Conservation (phyloP, 352 stramenopile species). For the Globisporangium radiosum region DNA sequence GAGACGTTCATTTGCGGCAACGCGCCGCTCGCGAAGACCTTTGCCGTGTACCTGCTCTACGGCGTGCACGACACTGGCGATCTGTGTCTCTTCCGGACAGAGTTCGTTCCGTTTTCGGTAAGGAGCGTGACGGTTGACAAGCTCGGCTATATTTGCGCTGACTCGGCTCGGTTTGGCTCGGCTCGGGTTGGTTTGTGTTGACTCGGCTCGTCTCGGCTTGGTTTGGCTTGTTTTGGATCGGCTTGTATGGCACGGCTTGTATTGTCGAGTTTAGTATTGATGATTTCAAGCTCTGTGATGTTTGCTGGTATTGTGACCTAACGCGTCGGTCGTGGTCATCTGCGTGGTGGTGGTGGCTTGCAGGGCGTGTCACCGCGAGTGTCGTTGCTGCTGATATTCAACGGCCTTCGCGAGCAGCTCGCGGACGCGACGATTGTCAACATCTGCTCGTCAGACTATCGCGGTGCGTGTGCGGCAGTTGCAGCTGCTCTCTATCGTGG, state of each 20-base stretch:
- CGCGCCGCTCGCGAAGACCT: slow-evolving; percentile 46
- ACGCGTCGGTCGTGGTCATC: neutral
- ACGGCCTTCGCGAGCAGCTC: slow-evolving; percentile 40
- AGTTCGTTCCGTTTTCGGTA: slow-evolving; percentile 72
- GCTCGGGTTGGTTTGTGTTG: too few species aligned
- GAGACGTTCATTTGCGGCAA: slow-evolving; percentile 65
- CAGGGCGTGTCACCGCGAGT: slow-evolving; percentile 53
- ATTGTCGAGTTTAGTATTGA: too few species aligned
- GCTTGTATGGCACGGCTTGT: too few species aligned
- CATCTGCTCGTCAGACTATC: slow-evolving; percentile 55
- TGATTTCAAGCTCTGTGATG: neutral
- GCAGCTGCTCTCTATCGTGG: too few species aligned
- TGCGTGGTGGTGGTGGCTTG: neutral
- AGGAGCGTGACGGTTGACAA: too few species aligned
- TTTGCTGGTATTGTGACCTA: neutral
- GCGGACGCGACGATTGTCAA: slow-evolving; percentile 41
- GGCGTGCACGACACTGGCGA: slow-evolving; percentile 63
- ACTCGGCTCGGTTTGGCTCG: too few species aligned
- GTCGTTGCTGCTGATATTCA: slow-evolving; percentile 47
- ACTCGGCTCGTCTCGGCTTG: neutral
- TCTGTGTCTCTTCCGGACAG: slow-evolving; percentile 58
- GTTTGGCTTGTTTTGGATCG: neutral
- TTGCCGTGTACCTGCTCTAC: slow-evolving; percentile 60
- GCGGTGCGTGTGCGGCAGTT: slow-evolving; percentile 26
- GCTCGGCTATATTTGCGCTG: too few species aligned